These are phyloP conservation scores for Alternaria gansuensis DNA, from an alignment of 2,329 filamentous ascomycete genomes.

Conservation along the genomic window DNA sequence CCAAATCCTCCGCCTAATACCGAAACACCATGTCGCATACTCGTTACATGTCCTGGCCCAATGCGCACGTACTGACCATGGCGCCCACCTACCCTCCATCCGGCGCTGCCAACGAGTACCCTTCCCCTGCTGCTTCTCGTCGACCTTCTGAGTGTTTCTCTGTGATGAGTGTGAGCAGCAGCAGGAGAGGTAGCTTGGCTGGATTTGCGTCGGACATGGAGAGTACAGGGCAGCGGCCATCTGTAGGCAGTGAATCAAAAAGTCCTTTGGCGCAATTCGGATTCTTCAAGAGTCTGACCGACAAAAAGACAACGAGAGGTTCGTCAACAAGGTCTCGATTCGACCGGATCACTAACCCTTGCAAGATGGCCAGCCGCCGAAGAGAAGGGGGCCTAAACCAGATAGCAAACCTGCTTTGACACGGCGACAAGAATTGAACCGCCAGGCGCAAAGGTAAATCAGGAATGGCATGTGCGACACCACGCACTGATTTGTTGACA, in stretches of 20 bases:
- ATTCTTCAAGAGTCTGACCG: constrained; percentile 71
- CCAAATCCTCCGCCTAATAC: constrained; percentile 19
- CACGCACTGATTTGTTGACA: constrained; percentile 27
- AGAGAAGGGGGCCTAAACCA: constrained; percentile 92
- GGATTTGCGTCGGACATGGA: constrained; percentile 51
- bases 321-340: constrained; percentile 19
- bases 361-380: constrained; percentile 82
- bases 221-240: constrained; percentile 51
- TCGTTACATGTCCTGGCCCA: constrained; percentile 48
- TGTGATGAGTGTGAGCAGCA: constrained; percentile 39
- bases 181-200: constrained; percentile 47
- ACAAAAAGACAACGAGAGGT: constrained; percentile 84
- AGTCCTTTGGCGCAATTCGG: constrained; percentile 51
- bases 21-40: constrained; percentile 45
- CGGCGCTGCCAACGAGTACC: constrained; percentile 47
- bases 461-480: not conserved
- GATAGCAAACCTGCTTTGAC: constrained; percentile 95
- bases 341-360: constrained; percentile 16
- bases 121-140: constrained; percentile 46
- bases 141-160: constrained; percentile 47
- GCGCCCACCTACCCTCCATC: constrained; percentile 50
- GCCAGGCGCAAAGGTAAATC: constrained; percentile 88
- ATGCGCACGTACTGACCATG: constrained; percentile 47
- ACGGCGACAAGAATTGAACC: constrained; percentile 89
- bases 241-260: constrained; percentile 50